Base-by-base conservation (phyloP, 148 eudicot species). In the Spergularia marina region DNA sequence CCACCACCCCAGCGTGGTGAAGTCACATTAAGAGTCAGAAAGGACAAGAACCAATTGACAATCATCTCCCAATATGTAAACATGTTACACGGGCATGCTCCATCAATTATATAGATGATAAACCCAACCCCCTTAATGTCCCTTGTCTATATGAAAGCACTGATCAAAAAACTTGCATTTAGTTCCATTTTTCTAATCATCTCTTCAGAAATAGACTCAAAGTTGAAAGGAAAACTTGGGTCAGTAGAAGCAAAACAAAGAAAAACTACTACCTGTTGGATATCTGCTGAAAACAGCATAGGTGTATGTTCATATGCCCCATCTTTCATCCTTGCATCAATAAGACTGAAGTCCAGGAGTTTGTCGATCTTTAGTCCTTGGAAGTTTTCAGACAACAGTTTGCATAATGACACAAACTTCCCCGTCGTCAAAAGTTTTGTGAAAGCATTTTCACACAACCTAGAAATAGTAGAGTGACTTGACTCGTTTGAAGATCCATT, bases 301-400 rank as follows among this genome's bases (percentile, higher is more conserved):
- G 97, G 96, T 53, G 83, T 74, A 44, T 63, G 80, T 70, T 91
- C 97, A 83, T 94, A 94, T 47, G 85, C 87, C 73, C 89, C 90
- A 62, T 86, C 91, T 80, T 89, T 87, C 82, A 94, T 85, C 87
- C 89, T 86, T 60, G 86, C 71, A 75, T 83, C 68, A 67, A 92
- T 74, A 39, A 21, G 54, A 82, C 78, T 74, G 70, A 90, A 78
- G 77, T 87, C 93, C 71, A 90, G 71, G 67, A 90, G 21, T 73
- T 82, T 90, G 64, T 85, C 88, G 62, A 83, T 76, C 68, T 88
- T 89, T 58, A 89, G 65, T 55, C 90, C 98, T 44, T 83, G 79
- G 72, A 93, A 89, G 83, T 87, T 90, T 78, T 87, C 81, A 47
- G 83, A 61, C 57, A 95, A 87, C 47, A 90, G 76, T 62, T 83